Base-by-base conservation (phyloP, 192 early-diverging fungal species). In the Podila clonocystis region DNA sequence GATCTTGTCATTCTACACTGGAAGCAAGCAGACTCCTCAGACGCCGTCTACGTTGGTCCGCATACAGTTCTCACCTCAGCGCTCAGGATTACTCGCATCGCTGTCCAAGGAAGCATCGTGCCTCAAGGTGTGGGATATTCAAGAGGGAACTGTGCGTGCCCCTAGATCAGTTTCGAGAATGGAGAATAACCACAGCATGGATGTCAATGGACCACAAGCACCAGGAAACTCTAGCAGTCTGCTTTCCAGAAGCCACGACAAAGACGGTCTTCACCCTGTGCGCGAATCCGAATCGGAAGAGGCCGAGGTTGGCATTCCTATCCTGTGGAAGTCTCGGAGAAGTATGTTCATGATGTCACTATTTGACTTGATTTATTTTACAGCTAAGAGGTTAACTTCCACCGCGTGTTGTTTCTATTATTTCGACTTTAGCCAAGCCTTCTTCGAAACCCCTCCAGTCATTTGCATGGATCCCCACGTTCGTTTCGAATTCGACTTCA, bases 111-210 rank as follows among this genome's bases (percentile, higher is more conserved):
- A 93, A 26, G 79, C 90, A 15, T 63, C 67, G 5, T 78, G 70
- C 50, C 58, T 94, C 34, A 85, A 87, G 52, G 63, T 94, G 5
- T 94, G 90, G 88, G 86, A 94, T 67, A 89, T 93, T 62, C 89
- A 92, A 74, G 91, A 93, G 65, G 86, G 82, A 30, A 88, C 75
- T 34, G 49, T 70, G 2, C 55, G 69, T 28, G 66, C 67, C 19
- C 65, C 82, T 8, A 61, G 63, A 66, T 70, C 55, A 26, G 29
- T 68, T 9, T 82, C 72, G 11, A 64, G 68, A 31, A 74, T 70
- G 72, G 73, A 82, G 17, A 74, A 50, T 13, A 67, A 45, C 58
- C 65, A 74, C 29, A 66, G 31, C 34, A 34, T 68, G 9, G 72
- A 75, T 3, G 29, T 38, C 20, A 62, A 41, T 17, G 33, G 70